Evolutionary conservation across 1,284 basidiomycete species (phyloP).

Genomic region (Fomitopsis pinicola): DNA sequence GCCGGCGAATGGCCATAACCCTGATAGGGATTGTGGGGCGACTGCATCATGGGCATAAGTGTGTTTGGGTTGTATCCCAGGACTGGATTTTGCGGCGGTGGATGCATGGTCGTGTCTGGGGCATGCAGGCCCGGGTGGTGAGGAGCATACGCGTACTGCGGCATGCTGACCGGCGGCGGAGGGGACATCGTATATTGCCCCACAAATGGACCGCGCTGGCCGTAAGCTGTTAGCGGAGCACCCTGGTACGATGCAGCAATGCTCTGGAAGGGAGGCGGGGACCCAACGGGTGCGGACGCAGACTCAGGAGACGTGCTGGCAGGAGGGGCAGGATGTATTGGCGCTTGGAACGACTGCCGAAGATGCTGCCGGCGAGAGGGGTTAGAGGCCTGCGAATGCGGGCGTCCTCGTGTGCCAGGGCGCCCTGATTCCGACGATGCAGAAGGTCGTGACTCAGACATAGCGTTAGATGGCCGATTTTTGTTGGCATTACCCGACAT

Average conservation of each 20-base stretch:
- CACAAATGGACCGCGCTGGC: conserved; percentile 33
- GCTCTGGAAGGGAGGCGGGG: conserved; percentile 16
- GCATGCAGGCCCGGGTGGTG: conserved; percentile 29
- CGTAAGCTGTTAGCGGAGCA: conserved; percentile 22
- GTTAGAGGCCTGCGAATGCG: conserved; percentile 15
- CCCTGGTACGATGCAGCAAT: conserved; percentile 18
- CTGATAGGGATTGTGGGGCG: conserved; percentile 20
- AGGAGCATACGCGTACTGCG: conserved; percentile 35
- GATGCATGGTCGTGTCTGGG: conserved; percentile 26
- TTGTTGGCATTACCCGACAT: conserved; percentile 18
- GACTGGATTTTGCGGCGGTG: conserved; percentile 25
- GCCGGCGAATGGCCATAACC: conserved; percentile 30
- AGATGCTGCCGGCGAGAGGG: conserved; percentile 20
- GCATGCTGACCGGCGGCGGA: conserved; percentile 34
- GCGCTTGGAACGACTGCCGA: conserved; percentile 17
- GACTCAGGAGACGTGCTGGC: conserved; percentile 12
- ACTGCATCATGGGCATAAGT: conserved; percentile 25
- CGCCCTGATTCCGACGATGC: conserved; percentile 18
- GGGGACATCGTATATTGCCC: conserved; percentile 45
- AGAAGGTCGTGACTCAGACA: conserved; percentile 20
- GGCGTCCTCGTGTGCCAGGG: conserved; percentile 18
- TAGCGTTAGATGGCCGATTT: conserved; percentile 14
- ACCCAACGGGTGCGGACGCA: conserved; percentile 7
- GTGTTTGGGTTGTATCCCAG: conserved; percentile 24
- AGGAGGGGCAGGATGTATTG: conserved; percentile 12